These are phyloP conservation scores for Phytopythium mirpurense DNA, from an alignment of 352 stramenopile species.

Conservation along the genomic window DNA sequence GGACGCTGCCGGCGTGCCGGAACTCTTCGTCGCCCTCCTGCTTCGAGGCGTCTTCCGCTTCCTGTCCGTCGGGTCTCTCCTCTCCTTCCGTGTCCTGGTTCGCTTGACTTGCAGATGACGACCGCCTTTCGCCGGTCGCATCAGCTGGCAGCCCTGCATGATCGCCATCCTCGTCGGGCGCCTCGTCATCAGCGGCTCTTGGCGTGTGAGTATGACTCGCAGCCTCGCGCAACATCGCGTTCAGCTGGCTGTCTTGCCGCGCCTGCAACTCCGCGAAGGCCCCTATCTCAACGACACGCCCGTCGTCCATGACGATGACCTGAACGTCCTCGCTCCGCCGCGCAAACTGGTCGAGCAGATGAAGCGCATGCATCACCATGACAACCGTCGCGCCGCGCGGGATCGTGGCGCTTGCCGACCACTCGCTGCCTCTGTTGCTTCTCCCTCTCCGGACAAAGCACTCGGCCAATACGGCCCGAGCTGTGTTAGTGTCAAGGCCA, in stretches of 20 bases:
- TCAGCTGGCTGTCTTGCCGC: slow-evolving; percentile 18
- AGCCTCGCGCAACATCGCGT: slow-evolving; percentile 17
- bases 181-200: background rate
- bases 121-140: background rate
- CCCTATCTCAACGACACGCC: slow-evolving; percentile 39
- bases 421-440: background rate
- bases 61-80: too few species aligned
- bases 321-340: slow-evolving; percentile 13
- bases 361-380: slow-evolving; percentile 71
- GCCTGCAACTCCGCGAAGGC: slow-evolving; percentile 20
- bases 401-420: slow-evolving; percentile 26
- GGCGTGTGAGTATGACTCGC: background rate
- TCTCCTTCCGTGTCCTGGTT: slow-evolving; percentile 1
- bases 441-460: slow-evolving; percentile 32
- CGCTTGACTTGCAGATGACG: background rate
- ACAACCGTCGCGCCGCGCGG: slow-evolving; percentile 48
- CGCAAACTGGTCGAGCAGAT: slow-evolving; percentile 55
- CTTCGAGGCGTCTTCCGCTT: too few species aligned
- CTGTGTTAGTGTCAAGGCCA: slow-evolving; percentile 66
- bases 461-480: slow-evolving; percentile 37
- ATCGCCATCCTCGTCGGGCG: background rate
- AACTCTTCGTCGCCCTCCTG: slow-evolving; percentile 38
- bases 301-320: slow-evolving; percentile 58
- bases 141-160: background rate
- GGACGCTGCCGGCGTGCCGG: slow-evolving; percentile 49